Percentiles rank a stretch among this genome's conserved stretches.
These are phyloP conservation scores for Aspergillus terreus DNA, from an alignment of 2,329 filamentous ascomycete genomes.

Conservation along the genomic window DNA sequence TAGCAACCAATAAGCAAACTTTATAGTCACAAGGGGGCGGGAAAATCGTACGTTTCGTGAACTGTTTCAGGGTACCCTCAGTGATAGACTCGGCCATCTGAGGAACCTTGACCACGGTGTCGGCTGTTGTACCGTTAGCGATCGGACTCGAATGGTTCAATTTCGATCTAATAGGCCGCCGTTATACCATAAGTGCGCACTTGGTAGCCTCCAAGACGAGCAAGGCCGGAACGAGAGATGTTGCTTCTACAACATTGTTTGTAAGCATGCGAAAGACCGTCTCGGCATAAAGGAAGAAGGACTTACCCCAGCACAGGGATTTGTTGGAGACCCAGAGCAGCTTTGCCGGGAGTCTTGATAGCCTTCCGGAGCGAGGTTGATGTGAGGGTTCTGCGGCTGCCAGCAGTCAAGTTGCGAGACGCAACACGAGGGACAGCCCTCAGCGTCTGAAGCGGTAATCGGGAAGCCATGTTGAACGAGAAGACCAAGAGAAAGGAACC, in stretches of 20 bases:
- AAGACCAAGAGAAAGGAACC: background rate
- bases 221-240: slow-evolving; percentile 20
- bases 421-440: slow-evolving; percentile 26
- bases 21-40: background rate
- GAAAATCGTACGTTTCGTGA: slow-evolving; percentile 66
- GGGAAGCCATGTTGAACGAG: slow-evolving; percentile 33
- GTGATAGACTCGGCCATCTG: slow-evolving; percentile 99
- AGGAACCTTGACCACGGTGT: slow-evolving; percentile 86
- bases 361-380: slow-evolving; percentile 19
- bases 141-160: background rate
- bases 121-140: slow-evolving; percentile 50
- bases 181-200: slow-evolving; percentile 35
- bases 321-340: slow-evolving; percentile 23
- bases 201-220: slow-evolving; percentile 25
- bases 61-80: slow-evolving; percentile 94
- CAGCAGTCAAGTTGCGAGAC: slow-evolving; percentile 19
- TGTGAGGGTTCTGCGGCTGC: slow-evolving; percentile 24
- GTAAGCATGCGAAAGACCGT: background rate
- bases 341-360: slow-evolving; percentile 4
- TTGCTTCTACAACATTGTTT: slow-evolving; percentile 17
- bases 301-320: slow-evolving; percentile 23
- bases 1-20: slow-evolving; percentile 15
- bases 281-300: background rate
- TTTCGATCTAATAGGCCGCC: background rate
- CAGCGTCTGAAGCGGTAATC: slow-evolving; percentile 34